phyloP scores from a whole-genome alignment of 768 basidiomycete genomes.

The Trametes coccinea region DNA sequence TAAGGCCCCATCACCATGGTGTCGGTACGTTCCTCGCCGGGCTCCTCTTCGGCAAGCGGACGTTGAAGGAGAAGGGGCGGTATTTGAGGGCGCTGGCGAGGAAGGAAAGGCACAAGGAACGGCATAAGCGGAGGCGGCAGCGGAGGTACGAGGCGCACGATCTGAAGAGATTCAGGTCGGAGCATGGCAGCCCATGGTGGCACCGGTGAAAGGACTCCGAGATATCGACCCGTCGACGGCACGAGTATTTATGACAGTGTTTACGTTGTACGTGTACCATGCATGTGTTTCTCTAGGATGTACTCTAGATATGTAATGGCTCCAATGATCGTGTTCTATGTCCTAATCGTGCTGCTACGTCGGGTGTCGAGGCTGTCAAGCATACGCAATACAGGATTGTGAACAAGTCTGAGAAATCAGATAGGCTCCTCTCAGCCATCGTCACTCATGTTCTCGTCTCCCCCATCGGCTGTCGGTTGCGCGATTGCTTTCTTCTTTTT shows the following conservation, averaged over 20 bases:
- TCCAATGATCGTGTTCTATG: not conserved
- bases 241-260: not conserved
- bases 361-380: not conserved
- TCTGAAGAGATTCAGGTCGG: constrained; percentile 11
- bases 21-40: constrained; percentile 24
- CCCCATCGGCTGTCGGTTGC: not conserved
- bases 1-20: constrained; percentile 26
- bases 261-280: not conserved
- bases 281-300: not conserved
- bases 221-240: not conserved
- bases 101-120: constrained; percentile 25
- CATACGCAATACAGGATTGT: too few species aligned
- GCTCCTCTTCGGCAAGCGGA: constrained; percentile 14
- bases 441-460: not conserved
- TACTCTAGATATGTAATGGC: not conserved
- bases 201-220: not conserved
- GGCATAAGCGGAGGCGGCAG: constrained; percentile 18
- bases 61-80: constrained; percentile 17
- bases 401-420: too few species aligned
- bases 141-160: constrained; percentile 19
- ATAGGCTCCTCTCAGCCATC: not conserved
- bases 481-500: constrained; percentile 30
- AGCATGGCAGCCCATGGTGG: constrained; percentile 23
- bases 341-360: not conserved
- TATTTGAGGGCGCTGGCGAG: constrained; percentile 10